Base-by-base conservation (phyloP, 2,329 filamentous ascomycete species). In the Epichloe gansuensis region DNA sequence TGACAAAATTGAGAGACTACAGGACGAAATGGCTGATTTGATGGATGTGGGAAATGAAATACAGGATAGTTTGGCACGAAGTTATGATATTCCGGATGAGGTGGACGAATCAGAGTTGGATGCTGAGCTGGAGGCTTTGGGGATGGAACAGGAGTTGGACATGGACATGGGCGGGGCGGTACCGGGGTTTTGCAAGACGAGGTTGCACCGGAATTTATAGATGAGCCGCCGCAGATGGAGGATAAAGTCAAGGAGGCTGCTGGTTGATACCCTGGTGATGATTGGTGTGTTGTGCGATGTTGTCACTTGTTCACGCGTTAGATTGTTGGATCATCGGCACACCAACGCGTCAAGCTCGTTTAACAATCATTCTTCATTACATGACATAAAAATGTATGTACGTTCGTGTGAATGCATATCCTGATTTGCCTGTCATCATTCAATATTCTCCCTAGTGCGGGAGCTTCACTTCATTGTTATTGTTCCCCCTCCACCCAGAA, bases 11-110 rank as follows among this genome's bases (percentile, higher is more conserved):
- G 93, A 98, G 77, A 78, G 86, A 60, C 80, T 98, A 77, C 91
- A 98, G 78, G 93, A 98, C 67, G 91, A 98, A 72, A 97, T 98
- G 93, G 91, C 91, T 5, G 93, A 98, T 70, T 69, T 98, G 62
- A 88, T 98, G 81, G 93, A 98, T 65, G 85, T 96, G 56, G 91
- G 93, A 3, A 97, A 97, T 69, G 93, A 98, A 69, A 98, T 98
- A 55, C 90, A 98, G 71, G 93, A 97, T 72, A 91, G 86, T 59
- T 85, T 98, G 53, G 85, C 86, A 55, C 73, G 93, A 58, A 88
- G 87, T 60, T 98, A 98, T 69, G 91, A 97, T 65, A 79, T 98
- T 38, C 93, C 93, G 0, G 93, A 98, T 63, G 93, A 97, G 67
- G 90, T 98, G 23, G 91, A 97, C 67, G 93, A 98, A 80, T 83